These are phyloP conservation scores for Phyllosticta citrichinensis DNA, from an alignment of 2,329 filamentous ascomycete genomes.

Conservation along the genomic window DNA sequence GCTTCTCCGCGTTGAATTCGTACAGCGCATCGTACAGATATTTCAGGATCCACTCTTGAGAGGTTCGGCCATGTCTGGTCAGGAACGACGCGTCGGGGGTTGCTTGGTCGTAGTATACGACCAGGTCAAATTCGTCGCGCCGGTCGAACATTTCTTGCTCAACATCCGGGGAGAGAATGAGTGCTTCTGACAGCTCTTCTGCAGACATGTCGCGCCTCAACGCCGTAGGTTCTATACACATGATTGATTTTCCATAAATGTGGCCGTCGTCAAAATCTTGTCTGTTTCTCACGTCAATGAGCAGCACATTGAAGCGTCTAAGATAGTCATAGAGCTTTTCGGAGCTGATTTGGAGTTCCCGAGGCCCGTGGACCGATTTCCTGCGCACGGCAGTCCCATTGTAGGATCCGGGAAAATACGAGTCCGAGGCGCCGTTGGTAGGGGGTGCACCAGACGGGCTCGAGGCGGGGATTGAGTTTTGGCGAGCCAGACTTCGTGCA, in stretches of 20 bases:
- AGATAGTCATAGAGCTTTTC: conserved; percentile 64
- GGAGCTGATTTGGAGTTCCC: conserved; percentile 53
- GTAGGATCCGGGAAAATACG: conserved; percentile 30
- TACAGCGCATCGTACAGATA: conserved; percentile 70
- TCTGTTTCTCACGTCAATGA: conserved; percentile 78
- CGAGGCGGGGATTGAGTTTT: conserved; percentile 41
- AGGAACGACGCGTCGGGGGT: conserved; percentile 51
- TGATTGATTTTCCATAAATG: conserved; percentile 70
- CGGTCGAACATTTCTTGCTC: conserved; percentile 68
- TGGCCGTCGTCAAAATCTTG: conserved; percentile 81
- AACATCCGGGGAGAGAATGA: conserved; percentile 60
- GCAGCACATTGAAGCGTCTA: conserved; percentile 54
- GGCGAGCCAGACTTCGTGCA: conserved; percentile 53
- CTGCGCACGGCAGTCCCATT: conserved; percentile 17
- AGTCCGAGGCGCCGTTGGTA: conserved; percentile 24
- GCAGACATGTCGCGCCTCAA: conserved; percentile 58
- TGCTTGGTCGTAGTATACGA: conserved; percentile 80
- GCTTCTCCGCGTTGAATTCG: conserved; percentile 73
- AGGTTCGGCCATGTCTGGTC: conserved; percentile 33
- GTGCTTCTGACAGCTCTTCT: conserved; percentile 54
- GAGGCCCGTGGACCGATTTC: conserved; percentile 42
- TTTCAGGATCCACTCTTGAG: conserved; percentile 46
- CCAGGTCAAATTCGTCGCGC: conserved; percentile 66
- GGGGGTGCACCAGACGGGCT: conserved; percentile 28
- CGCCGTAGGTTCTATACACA: conserved; percentile 82